Base-by-base conservation (phyloP, 129 eudicot genomes). In the Pseudognaphalium luteoalbum region DNA sequence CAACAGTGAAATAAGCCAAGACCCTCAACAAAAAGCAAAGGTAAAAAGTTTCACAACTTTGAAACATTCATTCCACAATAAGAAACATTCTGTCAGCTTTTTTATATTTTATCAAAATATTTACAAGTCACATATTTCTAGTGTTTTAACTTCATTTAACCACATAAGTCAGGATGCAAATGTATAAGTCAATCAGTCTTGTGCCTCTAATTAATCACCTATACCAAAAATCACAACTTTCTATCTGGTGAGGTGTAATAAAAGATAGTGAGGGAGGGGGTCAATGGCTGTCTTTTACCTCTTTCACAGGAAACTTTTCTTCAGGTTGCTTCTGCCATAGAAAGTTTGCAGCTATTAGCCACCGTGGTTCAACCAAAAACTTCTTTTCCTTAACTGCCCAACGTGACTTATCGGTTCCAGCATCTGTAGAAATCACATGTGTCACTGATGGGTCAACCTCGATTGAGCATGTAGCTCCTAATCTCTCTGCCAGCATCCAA, bases 321-420 rank as follows among this genome's bases (percentile, higher is more conserved):
- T 94, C 98, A 0, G 93, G 89, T 63, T 82, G 89, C 80, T 87
- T 88, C 70, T 50, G 66, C 98, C 98, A 94, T 17, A 80, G 60
- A 69, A 84, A 86, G 82, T 77, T 84, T 56, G 97, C 77, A 74
- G 96, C 97, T 79, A 86, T 93, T n/a, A 94, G 81, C 98, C 98
- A 94, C 32, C 83, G 33, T 6, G 96, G 96, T 59, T 89, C 82
- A 33, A 94, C 96, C 73, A 94, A 78, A 75, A 84, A 86, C 86
- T 85, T 91, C 34, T 87, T 86, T 70, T 93, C 86, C 74, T 76
- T 29, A 65, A 91, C 75, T 0, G 98, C 97, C 97, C 96, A 87
- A 6, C 82, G 90, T 15, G 96, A 91, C 68, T 76, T 81, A 21
- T 81, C 78, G 0, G 85, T 81, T 76, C 81, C 85, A 21, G 71